Evolutionary conservation across 345 rosid genomes (phyloP).

Genomic region (Excoecaria cochinchinensis): DNA sequence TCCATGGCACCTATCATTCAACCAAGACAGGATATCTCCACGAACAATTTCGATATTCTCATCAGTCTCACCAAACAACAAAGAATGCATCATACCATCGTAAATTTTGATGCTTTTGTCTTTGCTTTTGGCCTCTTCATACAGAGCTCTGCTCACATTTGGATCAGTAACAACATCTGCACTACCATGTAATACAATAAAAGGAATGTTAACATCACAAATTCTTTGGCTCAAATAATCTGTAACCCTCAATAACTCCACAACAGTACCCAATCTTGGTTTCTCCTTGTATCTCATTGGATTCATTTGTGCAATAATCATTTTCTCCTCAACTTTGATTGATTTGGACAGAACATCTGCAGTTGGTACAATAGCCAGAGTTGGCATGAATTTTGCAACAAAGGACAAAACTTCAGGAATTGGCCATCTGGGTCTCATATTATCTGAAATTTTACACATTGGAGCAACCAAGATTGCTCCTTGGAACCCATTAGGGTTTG

Average conservation of each 20-base stretch:
- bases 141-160: constrained; percentile 58
- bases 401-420: constrained; percentile 50
- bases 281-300: constrained; percentile 69
- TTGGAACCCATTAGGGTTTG: constrained; percentile 48
- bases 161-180: constrained; percentile 83
- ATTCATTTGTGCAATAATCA: constrained; percentile 50
- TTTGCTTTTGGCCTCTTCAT: constrained; percentile 45
- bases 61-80: constrained; percentile 83
- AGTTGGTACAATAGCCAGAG: constrained; percentile 70
- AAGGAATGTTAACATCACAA: constrained; percentile 56
- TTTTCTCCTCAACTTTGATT: constrained; percentile 63
- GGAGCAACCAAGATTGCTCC: constrained; percentile 81
- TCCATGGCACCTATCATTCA: constrained; percentile 51
- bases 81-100: constrained; percentile 84
- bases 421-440: constrained; percentile 76
- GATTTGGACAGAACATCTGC: constrained; percentile 59
- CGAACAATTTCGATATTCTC: constrained; percentile 69
- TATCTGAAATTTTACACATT: constrained; percentile 82
- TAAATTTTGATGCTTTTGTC: constrained; percentile 70
- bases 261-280: constrained; percentile 78
- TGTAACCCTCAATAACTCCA: constrained; percentile 69
- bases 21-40: constrained; percentile 57
- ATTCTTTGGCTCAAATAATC: constrained; percentile 48
- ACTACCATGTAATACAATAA: constrained; percentile 66
- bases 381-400: constrained; percentile 67